Evolutionary conservation across 805 yeast genomes (phyloP).

Genomic region (Metschnikowia shivogae): DNA sequence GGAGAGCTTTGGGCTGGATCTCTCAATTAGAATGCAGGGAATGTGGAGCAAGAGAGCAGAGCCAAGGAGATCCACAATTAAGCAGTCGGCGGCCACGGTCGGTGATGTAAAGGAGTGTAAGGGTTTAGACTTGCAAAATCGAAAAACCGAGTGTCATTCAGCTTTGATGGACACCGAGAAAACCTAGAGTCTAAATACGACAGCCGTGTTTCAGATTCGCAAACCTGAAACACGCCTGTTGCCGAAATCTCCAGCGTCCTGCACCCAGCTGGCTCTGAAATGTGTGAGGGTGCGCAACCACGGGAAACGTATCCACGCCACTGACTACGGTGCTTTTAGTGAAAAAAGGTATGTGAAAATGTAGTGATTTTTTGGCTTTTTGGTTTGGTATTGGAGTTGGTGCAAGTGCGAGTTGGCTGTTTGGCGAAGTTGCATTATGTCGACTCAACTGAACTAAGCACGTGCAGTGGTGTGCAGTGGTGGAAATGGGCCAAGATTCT

Average conservation of each 20-base stretch:
- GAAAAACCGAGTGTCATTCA: background rate
- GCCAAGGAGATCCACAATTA: background rate
- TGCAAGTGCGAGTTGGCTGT: no score
- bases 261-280: slow-evolving; percentile 5
- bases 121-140: slow-evolving; percentile 1
- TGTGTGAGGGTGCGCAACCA: slow-evolving; percentile 8
- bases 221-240: slow-evolving; percentile 15
- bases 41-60: background rate
- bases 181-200: slow-evolving; percentile 12
- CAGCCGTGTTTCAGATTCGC: slow-evolving; percentile 13
- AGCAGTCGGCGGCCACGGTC: background rate
- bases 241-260: slow-evolving; percentile 9
- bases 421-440: no score
- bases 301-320: no score
- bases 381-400: no score
- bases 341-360: no score
- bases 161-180: slow-evolving; percentile 3
- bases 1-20: no score
- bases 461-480: no score
- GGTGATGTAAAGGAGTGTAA: background rate
- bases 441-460: no score
- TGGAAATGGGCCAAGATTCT: no score
- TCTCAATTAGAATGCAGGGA: background rate
- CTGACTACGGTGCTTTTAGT: no score
- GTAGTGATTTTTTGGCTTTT: no score